A percentile compares a stretch with the other conserved stretches of the same genome.
These are phyloP conservation scores for Fusarium dimerum DNA, from an alignment of 2,329 filamentous ascomycete genomes.

Conservation along the genomic window DNA sequence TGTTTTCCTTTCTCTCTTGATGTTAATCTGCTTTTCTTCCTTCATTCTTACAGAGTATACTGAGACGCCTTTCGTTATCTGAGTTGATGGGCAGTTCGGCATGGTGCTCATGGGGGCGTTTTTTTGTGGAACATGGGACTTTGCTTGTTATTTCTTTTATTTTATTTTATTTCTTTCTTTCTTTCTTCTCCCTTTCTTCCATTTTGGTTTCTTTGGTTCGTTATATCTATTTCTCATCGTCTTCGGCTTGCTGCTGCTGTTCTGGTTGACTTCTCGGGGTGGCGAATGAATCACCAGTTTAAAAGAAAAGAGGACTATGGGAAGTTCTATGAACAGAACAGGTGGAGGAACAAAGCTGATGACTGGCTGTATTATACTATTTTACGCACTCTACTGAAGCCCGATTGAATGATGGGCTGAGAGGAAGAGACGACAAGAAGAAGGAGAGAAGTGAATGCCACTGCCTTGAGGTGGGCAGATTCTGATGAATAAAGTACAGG, in stretches of 20 bases:
- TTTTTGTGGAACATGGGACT: constrained; percentile 24
- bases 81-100: constrained; percentile 23
- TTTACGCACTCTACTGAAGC: constrained; percentile 12
- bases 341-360: constrained; percentile 10
- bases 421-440: not conserved
- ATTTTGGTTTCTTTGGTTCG: not conserved
- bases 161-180: not conserved
- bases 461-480: no score
- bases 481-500: no score
- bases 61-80: constrained; percentile 27
- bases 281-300: constrained; percentile 28
- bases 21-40: not conserved
- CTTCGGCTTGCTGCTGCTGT: not conserved
- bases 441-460: no score
- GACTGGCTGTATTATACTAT: constrained; percentile 30
- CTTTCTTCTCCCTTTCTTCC: not conserved
- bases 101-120: constrained; percentile 34
- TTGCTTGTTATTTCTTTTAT: not conserved
- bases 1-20: no score
- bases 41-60: constrained; percentile 23
- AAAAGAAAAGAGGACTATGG: constrained; percentile 33
- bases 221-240: not conserved
- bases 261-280: constrained; percentile 25
- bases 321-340: constrained; percentile 26
- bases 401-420: constrained; percentile 25